Conservation (phyloP, 1,139 yeast genomes). For the Hemisphaericaspora xylanilytica region DNA sequence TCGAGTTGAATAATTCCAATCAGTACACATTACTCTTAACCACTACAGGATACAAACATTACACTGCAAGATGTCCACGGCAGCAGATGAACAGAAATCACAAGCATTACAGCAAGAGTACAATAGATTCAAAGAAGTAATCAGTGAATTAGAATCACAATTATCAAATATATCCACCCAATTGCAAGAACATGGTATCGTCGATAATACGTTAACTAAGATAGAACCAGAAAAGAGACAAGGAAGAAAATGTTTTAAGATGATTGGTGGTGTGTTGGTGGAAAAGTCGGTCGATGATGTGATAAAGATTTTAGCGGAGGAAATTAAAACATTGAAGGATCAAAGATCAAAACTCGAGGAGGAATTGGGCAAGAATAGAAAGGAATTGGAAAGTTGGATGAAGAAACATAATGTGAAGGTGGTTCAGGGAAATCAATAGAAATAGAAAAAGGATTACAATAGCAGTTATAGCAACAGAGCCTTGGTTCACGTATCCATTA, state of each 20-base stretch:
- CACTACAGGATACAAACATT: too few relatives aligned
- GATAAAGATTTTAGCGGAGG: constrained; percentile 61
- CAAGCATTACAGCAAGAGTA: constrained; percentile 57
- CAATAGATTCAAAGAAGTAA: constrained; percentile 59
- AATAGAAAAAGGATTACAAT: neutral
- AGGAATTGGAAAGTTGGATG: constrained; percentile 68
- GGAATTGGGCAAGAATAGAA: constrained; percentile 45
- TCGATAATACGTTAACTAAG: constrained; percentile 31
- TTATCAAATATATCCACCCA: constrained; percentile 47
- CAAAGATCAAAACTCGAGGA: constrained; percentile 46
- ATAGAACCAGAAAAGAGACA: constrained; percentile 38
- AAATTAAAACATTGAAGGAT: constrained; percentile 45
- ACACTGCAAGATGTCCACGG: constrained; percentile 8
- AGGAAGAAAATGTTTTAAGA: constrained; percentile 80
- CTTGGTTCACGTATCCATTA: too few relatives aligned
- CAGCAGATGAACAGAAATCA: constrained; percentile 41
- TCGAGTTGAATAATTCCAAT: too few relatives aligned
- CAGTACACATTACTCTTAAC: too few relatives aligned
- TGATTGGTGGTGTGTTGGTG: constrained; percentile 91
- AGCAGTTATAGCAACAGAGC: too few relatives aligned
- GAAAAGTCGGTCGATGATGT: constrained; percentile 81
- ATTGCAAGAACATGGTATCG: constrained; percentile 42
- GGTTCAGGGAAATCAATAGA: constrained; percentile 37
- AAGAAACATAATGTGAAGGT: constrained; percentile 64
- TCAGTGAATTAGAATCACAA: constrained; percentile 57